Base-by-base conservation (phyloP, 1,284 basidiomycete species). In the Athelia psychrophila region DNA sequence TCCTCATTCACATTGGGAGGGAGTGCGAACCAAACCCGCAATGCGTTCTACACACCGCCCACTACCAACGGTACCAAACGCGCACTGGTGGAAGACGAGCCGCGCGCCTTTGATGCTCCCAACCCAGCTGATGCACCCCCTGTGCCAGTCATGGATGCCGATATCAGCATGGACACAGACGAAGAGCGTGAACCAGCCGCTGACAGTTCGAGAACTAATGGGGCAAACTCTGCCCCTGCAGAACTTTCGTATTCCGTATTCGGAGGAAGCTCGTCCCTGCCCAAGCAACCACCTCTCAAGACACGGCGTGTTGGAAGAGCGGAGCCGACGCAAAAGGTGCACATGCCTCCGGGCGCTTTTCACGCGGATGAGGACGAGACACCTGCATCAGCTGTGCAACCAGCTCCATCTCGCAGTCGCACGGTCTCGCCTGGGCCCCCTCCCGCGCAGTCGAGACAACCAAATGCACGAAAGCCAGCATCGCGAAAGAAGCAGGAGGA, bases 41-140 rank as follows among this genome's bases (percentile, higher is more conserved):
- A 86, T 57, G 84, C 84, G 3, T 86, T 86, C 61, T 86, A 80
- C 60, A 71, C 75, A 36, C 81, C 82, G 0, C 74, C 80, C 3
- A 52, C 66, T 6, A 49, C 61, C 2, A 63, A 63, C 44, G 44
- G 59, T 59, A 20, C 66, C 64, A 53, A 66, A 59, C 24, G 60
- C 55, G 24, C 67, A 60, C 50, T 61, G 59, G 18, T 42, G 56
- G 62, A 63, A 33, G 54, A 61, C 19, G 55, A 54, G 56, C 56
- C 32, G 40, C 52, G 19, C 47, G 46, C 44, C 36, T 16, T 18
- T n/a, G 25, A 23, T 20, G 33, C 58, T 52, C 12, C 32, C 38
- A 55, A 58, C 15, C 16, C 15, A 45, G 35, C 13, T 23, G 47
- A 44, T 15, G 51, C 48, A 10, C 48, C 42, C 19, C 22, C 36